Base-by-base conservation (phyloP, 257 asterid genomes). In the Solanum sparsipilum region DNA sequence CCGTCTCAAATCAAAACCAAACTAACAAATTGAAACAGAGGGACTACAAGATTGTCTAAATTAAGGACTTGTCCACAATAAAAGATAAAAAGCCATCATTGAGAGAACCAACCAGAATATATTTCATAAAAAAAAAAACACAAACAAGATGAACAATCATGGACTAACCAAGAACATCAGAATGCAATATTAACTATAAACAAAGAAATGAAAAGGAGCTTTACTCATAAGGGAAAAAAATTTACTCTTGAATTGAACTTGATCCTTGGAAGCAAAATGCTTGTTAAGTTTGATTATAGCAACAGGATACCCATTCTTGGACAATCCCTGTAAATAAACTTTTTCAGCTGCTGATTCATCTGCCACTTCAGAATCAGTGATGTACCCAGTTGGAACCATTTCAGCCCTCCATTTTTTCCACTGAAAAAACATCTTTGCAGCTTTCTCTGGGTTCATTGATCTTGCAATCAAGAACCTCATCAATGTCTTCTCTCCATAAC, bases 401-500 rank as follows among this genome's bases (percentile, higher is more conserved):
- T 91, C 87, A 88, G 93, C 76, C 92, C 98, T 94, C 98, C 99
- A 96, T 87, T 94, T 91, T 35, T 86, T 88, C 99, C 98, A 95
- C 89, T 96, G 92, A 82, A 91, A 93, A 78, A 95, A 93, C 99
- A 96, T 94, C 68, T 94, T 95, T n/a, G 98, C 93, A 82, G 98
- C 98, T 88, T 95, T 96, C 6, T 90, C 94, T 71, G 67, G 13
- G 92, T 96, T 95, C 91, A 92, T 92, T 85, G 98, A 95, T 89
- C 99, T 95, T 56, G 99, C 99, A 73, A 95, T 92, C 98, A 96
- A 93, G 96, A 95, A 96, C 90, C 98, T 94, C 91, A 88, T 86
- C 90, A 96, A 89, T 38, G 94, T 93, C 10, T 89, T 84, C 23
- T 94, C 97, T 34, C 89, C 95, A 88, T 81, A 91, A 41, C 89